Evolutionary conservation across 164 flowering plant species (phyloP), one percentile per base, ranked within the genome.

Genomic region (Sextonia rubra): DNA sequence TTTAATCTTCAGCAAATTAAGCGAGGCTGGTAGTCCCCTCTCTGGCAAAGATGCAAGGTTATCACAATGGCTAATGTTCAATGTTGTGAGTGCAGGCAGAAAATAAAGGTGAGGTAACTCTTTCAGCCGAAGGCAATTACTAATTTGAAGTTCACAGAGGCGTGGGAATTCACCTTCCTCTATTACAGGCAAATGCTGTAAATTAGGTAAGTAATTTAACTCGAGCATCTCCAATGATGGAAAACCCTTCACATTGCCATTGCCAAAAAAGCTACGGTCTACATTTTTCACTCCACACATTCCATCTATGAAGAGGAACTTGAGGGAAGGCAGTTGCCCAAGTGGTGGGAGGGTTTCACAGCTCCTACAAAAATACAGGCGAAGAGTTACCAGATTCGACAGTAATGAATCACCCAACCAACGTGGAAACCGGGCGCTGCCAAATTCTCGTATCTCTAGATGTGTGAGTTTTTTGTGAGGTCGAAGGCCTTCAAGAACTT

Each of bases 341-440:
- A 72, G 63, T 3, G 75, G 71, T 20, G 62, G 75, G 2, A 76
- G 69, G 56, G 5, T 4, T 37, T 23, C 24, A 24, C 77, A 75
- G 2, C 32, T 69, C 17, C 3, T 32, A 30, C 73, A 75, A 3
- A 62, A 6, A 12, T 4, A 3, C n/a, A 75, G 17, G 20, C 20
- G 6, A 27, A 75, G 22, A 0, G 9, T 8, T 37, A 22, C 11
- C 6, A 75, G 49, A 18, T 64, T 75, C n/a, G 55, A 64, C 25
- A 69, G 15, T 2, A 17, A 22, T 15, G 64, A 18, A 24, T 62
- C 47, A 0, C 47, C 9, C 62, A 73, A 64, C 79, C 79, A 73
- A 25, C 60, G 23, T n/a, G 73, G 73, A 44, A 73, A 63, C 2
- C 4, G 18, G 20, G 4, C 3, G 2, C 73, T 63, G 32, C 32